A percentile compares a stretch with the other conserved stretches of the same genome.
Evolutionary conservation across 306 rosid species (phyloP).

Genomic region (apple (Malus domestica)): DNA sequence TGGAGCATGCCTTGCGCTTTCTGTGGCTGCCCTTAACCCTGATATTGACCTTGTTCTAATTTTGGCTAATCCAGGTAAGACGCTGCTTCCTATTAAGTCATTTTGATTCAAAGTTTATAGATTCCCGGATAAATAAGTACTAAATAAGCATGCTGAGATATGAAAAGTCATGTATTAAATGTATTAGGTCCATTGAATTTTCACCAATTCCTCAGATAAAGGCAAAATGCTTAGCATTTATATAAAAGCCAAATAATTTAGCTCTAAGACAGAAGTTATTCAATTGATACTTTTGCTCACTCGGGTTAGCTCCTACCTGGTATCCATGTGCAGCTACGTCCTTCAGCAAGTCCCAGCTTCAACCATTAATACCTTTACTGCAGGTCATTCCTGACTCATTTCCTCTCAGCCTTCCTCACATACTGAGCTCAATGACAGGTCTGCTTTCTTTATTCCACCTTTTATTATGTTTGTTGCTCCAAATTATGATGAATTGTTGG

Average conservation of each 20-base stretch:
- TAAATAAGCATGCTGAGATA: neutral
- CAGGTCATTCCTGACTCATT: constrained; percentile 47
- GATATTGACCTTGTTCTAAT: constrained; percentile 74
- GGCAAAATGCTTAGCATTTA: neutral
- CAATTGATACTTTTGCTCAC: constrained; percentile 16
- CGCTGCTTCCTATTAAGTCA: neutral
- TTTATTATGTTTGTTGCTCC: neutral
- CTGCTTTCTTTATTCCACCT: constrained; percentile 22
- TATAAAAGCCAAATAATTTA: neutral
- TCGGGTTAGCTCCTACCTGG: neutral
- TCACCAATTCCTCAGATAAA: neutral
- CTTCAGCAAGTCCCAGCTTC: constrained; percentile 57
- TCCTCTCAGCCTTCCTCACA: constrained; percentile 41
- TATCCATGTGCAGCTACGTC: constrained; percentile 56
- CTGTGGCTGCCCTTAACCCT: constrained; percentile 75
- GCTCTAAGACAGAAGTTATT: neutral
- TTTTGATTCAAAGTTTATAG: neutral
- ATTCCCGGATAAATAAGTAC: neutral
- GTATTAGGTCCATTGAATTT: neutral
- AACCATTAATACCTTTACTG: constrained; percentile 44
- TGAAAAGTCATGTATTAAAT: neutral
- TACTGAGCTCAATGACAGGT: constrained; percentile 58
- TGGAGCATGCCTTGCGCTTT: constrained; percentile 83
- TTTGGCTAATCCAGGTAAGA: constrained; percentile 74
- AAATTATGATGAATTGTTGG: neutral